Evolutionary conservation across 176 grass and related monocot genomes (phyloP).

Genomic region (Oryza officinalis): DNA sequence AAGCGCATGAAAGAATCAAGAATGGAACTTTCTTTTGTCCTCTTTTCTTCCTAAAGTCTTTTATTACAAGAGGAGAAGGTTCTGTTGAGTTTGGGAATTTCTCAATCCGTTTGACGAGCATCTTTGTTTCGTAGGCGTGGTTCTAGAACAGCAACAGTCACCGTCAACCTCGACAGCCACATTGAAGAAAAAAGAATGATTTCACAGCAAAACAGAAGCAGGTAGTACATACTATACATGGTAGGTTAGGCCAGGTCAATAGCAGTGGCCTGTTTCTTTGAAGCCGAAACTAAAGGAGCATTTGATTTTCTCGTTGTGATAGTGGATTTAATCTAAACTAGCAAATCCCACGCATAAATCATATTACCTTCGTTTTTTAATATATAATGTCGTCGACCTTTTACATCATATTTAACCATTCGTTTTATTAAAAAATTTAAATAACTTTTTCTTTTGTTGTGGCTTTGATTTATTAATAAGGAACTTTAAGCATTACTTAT

Average conservation of each 20-base stretch:
- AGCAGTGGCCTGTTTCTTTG: not conserved
- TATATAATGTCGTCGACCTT: too few relatives aligned
- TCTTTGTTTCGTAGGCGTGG: not conserved
- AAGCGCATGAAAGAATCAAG: not conserved
- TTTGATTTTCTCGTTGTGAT: not conserved
- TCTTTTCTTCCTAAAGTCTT: not conserved
- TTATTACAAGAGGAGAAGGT: not conserved
- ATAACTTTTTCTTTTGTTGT: too few relatives aligned
- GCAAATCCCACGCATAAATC: too few relatives aligned
- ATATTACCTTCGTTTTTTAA: too few relatives aligned
- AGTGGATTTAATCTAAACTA: not conserved
- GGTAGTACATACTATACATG: not conserved
- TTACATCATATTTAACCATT: too few relatives aligned
- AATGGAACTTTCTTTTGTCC: not conserved
- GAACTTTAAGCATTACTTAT: too few relatives aligned
- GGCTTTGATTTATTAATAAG: too few relatives aligned
- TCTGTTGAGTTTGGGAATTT: not conserved
- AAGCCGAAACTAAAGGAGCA: not conserved
- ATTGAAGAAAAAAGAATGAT: not conserved
- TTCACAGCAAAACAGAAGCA: not conserved
- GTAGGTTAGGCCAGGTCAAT: not conserved
- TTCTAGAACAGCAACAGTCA: not conserved
- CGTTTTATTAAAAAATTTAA: too few relatives aligned
- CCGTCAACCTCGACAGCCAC: not conserved
- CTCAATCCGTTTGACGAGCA: not conserved